Evolutionary conservation across 2,329 filamentous ascomycete genomes (phyloP).

Genomic region (Trichoderma sp.): DNA sequence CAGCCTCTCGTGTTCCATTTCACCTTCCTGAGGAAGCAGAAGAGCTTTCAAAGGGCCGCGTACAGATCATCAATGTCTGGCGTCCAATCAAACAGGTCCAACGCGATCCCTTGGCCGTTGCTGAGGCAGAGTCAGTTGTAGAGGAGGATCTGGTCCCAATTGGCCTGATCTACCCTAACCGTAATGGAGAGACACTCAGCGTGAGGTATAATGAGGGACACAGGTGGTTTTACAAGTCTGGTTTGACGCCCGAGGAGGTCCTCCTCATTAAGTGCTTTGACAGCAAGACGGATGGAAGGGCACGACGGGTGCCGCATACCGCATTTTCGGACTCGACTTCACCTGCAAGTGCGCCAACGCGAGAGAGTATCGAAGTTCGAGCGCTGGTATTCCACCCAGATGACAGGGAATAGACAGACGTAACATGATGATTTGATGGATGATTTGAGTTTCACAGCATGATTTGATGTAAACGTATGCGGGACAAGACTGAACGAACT

Average conservation of each 20-base stretch:
- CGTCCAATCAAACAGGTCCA: constrained; percentile 50
- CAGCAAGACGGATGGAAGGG: constrained; percentile 52
- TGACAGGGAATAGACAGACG: constrained; percentile 30
- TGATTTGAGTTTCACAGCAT: not conserved
- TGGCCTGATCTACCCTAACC: constrained; percentile 50
- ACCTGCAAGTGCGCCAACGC: constrained; percentile 40
- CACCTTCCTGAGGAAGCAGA: constrained; percentile 45
- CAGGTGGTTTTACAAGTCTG: constrained; percentile 53
- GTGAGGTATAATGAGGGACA: constrained; percentile 44
- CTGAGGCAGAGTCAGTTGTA: constrained; percentile 48
- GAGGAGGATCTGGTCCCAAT: constrained; percentile 51
- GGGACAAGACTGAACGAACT: not conserved
- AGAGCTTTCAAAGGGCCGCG: constrained; percentile 43
- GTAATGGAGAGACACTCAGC: constrained; percentile 49
- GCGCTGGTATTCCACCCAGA: constrained; percentile 52
- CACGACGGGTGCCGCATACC: constrained; percentile 54
- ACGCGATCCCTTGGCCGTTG: constrained; percentile 54
- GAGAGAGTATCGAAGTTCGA: constrained; percentile 61
- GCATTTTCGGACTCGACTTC: constrained; percentile 50
- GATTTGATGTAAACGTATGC: not conserved
- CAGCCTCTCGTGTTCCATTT: constrained; percentile 40
- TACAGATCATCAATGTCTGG: constrained; percentile 56
- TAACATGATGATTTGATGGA: not conserved
- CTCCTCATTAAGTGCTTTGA: constrained; percentile 63
- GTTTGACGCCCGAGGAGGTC: constrained; percentile 52